Conservation (phyloP, 148 eudicot species). For the Vaccinium darrowii region DNA sequence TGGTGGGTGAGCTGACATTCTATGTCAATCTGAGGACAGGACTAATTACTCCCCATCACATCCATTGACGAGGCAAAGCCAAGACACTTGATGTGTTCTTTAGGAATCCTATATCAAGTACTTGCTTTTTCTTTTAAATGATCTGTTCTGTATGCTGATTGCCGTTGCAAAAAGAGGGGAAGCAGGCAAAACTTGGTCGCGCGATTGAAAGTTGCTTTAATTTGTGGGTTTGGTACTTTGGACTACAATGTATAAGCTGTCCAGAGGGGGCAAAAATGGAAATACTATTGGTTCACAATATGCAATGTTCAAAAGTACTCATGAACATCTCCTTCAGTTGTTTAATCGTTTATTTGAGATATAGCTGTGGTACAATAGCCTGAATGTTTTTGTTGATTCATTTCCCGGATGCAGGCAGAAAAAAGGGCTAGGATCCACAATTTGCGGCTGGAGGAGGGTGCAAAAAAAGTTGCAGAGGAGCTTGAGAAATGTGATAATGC, state of each 20-base stretch:
- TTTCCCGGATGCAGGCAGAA: slow-evolving; percentile 40
- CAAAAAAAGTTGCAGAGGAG: slow-evolving; percentile 89
- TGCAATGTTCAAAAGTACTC: not conserved
- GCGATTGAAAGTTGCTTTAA: not conserved
- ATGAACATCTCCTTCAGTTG: not conserved
- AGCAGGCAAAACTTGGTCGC: not conserved
- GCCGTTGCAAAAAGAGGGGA: not conserved
- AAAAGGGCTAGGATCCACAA: slow-evolving; percentile 80
- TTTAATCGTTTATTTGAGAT: not conserved
- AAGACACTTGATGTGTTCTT: not conserved
- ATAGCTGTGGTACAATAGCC: not conserved
- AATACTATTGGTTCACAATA: not conserved
- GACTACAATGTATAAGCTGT: not conserved
- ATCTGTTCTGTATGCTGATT: not conserved
- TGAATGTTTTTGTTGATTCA: not conserved
- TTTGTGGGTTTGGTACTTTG: not conserved
- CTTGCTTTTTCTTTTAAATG: not conserved
- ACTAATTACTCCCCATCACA: not conserved
- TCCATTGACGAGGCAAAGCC: not conserved
- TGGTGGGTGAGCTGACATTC: not conserved
- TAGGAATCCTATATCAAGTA: not conserved
- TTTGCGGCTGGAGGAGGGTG: slow-evolving; percentile 84
- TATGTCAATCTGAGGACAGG: not conserved
- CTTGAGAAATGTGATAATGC: slow-evolving; percentile 72
- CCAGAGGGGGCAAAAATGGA: not conserved